These are phyloP conservation scores for Jacaranda mimosifolia DNA, from an alignment of 257 asterid species.

Conservation along the genomic window DNA sequence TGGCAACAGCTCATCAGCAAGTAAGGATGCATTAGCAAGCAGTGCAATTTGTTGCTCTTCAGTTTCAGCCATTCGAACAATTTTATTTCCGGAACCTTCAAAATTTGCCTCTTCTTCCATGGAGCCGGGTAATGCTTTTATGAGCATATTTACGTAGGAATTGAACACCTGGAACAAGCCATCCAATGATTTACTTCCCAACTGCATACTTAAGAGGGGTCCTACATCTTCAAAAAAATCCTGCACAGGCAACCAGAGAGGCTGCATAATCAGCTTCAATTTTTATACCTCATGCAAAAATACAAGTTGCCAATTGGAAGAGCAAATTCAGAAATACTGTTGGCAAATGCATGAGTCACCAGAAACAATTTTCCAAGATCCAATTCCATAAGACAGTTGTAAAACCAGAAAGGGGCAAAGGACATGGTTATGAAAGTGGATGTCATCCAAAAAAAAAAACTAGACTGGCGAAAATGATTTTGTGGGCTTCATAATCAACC, in stretches of 20 bases:
- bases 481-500: conserved; percentile 14
- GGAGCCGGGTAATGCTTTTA: conserved; percentile 94
- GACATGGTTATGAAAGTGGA: neutral
- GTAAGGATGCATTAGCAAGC: conserved; percentile 97
- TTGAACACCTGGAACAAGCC: conserved; percentile 94
- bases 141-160: conserved; percentile 80
- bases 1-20: conserved; percentile 93
- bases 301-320: neutral
- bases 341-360: conserved; percentile 15
- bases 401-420: conserved; percentile 16
- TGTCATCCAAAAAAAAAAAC: conserved; percentile 17
- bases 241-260: conserved; percentile 52
- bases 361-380: conserved; percentile 20
- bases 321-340: neutral
- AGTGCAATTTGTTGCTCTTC: conserved; percentile 96
- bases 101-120: conserved; percentile 87
- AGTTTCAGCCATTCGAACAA: conserved; percentile 94
- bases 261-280: conserved; percentile 31
- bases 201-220: conserved; percentile 91
- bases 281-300: conserved; percentile 17
- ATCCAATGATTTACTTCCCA: conserved; percentile 90
- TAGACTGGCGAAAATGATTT: conserved; percentile 11
- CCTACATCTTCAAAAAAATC: conserved; percentile 98
- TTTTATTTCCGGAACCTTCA: conserved; percentile 85
- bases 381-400: conserved; percentile 23